Conservation (phyloP, 2,329 filamentous ascomycete species). For the Chrysosporium queenslandicum region DNA sequence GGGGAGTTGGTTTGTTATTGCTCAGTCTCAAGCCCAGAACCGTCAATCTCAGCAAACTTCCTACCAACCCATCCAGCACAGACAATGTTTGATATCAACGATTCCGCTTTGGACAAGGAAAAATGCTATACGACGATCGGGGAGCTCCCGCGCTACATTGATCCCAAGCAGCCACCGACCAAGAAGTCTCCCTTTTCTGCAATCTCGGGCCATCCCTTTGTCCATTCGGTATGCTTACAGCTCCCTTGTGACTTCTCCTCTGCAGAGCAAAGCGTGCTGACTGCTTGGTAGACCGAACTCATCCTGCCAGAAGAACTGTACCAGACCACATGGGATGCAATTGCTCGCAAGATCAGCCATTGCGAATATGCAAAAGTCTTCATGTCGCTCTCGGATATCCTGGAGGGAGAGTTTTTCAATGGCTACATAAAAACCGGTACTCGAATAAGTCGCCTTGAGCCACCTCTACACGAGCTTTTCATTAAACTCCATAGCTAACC, state of each 20-base stretch:
- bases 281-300: constrained; percentile 45
- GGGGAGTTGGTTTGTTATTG: no score
- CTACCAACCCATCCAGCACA: background rate
- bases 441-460: constrained; percentile 10
- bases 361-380: constrained; percentile 56
- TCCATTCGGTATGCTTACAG: constrained; percentile 51
- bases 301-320: constrained; percentile 59
- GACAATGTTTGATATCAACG: constrained; percentile 38
- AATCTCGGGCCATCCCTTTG: constrained; percentile 54
- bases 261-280: background rate
- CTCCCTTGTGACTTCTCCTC: background rate
- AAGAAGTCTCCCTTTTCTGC: constrained; percentile 69
- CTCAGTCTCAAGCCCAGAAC: no score
- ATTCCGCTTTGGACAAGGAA: constrained; percentile 30
- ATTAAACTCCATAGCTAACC: background rate
- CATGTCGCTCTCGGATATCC: constrained; percentile 60
- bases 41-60: no score
- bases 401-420: constrained; percentile 70
- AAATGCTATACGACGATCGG: constrained; percentile 69
- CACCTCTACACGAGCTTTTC: background rate
- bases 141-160: constrained; percentile 55
- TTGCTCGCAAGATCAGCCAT: constrained; percentile 37
- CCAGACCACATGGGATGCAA: constrained; percentile 44
- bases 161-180: constrained; percentile 57
- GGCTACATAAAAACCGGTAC: constrained; percentile 70